Evolutionary conservation across 192 early-diverging fungal species (phyloP), one percentile per base, ranked within the genome.

Genomic region (Rhizophagus clarus): DNA sequence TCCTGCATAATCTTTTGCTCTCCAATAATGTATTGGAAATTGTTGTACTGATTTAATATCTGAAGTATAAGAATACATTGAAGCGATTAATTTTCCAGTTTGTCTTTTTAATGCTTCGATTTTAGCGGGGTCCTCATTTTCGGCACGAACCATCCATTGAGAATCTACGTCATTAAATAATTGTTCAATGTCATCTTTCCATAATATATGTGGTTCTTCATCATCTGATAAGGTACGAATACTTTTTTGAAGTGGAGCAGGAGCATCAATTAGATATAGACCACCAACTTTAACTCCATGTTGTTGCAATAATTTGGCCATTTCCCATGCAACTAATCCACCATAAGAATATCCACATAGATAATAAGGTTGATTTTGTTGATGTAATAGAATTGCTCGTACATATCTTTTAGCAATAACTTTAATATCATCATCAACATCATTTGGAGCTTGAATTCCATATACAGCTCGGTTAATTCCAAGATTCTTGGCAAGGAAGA

Each of bases 331-430:
- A 40, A 80, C 32, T 49, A 80, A 71, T 22, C 79, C 79, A 32
- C 79, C 79, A 72, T 70, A 80, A 20, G 61, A 66, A 49, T 72
- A 80, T 71, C 79, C 79, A 42, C 79, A 70, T 61, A 80, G 34
- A 73, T 62, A 72, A 29, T 80, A 80, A 24, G 79, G 70, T 4
- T 71, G 70, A 14, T 20, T 24, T 29, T 42, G 56, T 29, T 80
- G 69, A 62, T 40, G 17, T 26, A 42, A 14, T 64, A 64, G 75
- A 9, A 77, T 24, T 7, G 22, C 26, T 11, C 40, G n/a, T 15
- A 47, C 34, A 12, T 77, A 77, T 24, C 75, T 14, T 63, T 40
- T 12, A 17, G 75, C 75, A 2, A 77, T 26, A 2, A 5, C 14
- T 22, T 32, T n/a, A 6, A 77, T 62, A n/a, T 61, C 31, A 64